These are phyloP conservation scores for Aspergillus olivimuriae DNA, from an alignment of 495 filamentous ascomycete genomes.

Conservation along the genomic window DNA sequence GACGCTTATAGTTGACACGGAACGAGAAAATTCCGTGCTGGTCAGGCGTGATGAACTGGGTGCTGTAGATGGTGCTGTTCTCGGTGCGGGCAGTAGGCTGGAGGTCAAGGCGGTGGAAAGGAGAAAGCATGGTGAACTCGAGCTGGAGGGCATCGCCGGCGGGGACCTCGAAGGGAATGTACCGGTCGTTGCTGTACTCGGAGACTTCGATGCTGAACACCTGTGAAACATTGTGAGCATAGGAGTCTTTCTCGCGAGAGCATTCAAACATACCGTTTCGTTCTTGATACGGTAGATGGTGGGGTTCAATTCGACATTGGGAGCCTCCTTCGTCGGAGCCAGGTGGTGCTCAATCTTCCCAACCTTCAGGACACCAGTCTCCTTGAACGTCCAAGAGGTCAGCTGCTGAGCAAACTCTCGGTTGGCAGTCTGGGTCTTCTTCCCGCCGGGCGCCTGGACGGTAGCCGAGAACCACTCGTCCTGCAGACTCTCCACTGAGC, in stretches of 20 bases:
- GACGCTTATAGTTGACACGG: slow-evolving; percentile 90
- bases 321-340: slow-evolving; percentile 34
- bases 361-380: slow-evolving; percentile 82
- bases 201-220: slow-evolving; percentile 84
- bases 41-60: slow-evolving; percentile 77
- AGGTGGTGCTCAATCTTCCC: slow-evolving; percentile 77
- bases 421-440: slow-evolving; percentile 64
- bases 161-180: slow-evolving; percentile 65
- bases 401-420: slow-evolving; percentile 78
- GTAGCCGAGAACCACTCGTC: slow-evolving; percentile 84
- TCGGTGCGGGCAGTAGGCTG: slow-evolving; percentile 47
- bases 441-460: slow-evolving; percentile 55
- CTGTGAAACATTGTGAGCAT: slow-evolving; percentile 40
- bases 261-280: slow-evolving; percentile 67
- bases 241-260: not conserved
- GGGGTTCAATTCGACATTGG: slow-evolving; percentile 58
- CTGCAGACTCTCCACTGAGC: slow-evolving; percentile 78
- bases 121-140: slow-evolving; percentile 97
- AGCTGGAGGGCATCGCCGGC: slow-evolving; percentile 72
- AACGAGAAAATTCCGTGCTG: slow-evolving; percentile 99
- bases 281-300: slow-evolving; percentile 95
- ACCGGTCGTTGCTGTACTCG: slow-evolving; percentile 67
- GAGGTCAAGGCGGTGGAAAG: slow-evolving; percentile 88
- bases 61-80: slow-evolving; percentile 67
- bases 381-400: slow-evolving; percentile 88